A percentile compares a stretch with the other conserved stretches of the same genome.
These are phyloP conservation scores for Cydonia oblonga DNA, from an alignment of 331 rosid genomes.

Conservation along the genomic window DNA sequence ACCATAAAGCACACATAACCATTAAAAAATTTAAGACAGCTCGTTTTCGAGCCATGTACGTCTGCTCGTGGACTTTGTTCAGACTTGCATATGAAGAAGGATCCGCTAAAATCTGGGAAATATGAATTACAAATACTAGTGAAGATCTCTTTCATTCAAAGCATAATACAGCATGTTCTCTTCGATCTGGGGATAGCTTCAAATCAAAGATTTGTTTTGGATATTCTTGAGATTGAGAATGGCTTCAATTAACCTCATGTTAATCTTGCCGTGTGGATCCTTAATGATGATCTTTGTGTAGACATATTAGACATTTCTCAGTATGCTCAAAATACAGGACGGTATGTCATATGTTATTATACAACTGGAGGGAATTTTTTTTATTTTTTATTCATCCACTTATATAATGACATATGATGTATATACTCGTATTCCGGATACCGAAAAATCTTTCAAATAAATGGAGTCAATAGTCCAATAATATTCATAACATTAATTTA, in stretches of 20 bases:
- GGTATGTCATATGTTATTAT: too few relatives aligned
- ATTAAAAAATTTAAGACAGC: not conserved
- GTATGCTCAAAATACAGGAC: too few relatives aligned
- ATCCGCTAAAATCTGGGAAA: too few relatives aligned
- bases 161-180: not conserved
- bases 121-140: not conserved
- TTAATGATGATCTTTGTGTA: not conserved
- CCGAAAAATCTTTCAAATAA: too few relatives aligned
- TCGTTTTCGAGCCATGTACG: not conserved
- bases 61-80: not conserved
- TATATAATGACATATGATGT: too few relatives aligned
- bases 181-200: not conserved
- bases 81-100: too few relatives aligned
- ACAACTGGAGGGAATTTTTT: too few relatives aligned
- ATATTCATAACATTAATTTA: not conserved
- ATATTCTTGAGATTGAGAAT: too few relatives aligned
- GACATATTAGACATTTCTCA: not conserved
- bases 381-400: too few relatives aligned
- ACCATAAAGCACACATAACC: not conserved
- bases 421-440: too few relatives aligned
- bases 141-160: conserved; percentile 1
- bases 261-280: not conserved
- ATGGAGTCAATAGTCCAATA: not conserved
- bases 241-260: not conserved
- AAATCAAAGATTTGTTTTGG: too few relatives aligned